A percentile compares a stretch with the other conserved stretches of the same genome.
These are phyloP conservation scores for Triglochin maritima DNA, from an alignment of 106 monocot species.

Conservation along the genomic window DNA sequence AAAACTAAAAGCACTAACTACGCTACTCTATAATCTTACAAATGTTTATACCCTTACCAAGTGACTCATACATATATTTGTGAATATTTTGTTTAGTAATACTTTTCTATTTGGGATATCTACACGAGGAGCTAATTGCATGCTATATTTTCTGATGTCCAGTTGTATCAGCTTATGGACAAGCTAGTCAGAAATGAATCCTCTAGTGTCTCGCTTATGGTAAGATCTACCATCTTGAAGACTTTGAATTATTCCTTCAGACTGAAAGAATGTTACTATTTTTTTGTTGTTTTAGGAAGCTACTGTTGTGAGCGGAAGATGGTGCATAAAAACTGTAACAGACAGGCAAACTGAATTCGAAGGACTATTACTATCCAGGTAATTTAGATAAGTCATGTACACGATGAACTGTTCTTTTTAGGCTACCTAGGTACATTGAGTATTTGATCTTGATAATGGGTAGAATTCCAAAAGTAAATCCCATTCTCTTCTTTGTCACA, in stretches of 20 bases:
- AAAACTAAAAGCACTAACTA: background rate
- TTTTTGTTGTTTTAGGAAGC: constrained; percentile 35
- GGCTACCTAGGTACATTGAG: background rate
- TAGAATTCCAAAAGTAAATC: too few relatives aligned
- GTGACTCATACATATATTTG: background rate
- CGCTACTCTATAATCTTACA: background rate
- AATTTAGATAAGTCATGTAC: background rate
- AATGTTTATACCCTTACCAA: background rate
- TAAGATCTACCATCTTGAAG: constrained; percentile 14
- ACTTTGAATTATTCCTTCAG: background rate
- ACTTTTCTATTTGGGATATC: too few relatives aligned
- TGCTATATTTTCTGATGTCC: constrained; percentile 7
- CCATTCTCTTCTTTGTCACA: too few relatives aligned
- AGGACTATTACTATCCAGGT: constrained; percentile 66
- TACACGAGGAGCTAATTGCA: background rate
- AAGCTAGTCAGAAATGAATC: constrained; percentile 32
- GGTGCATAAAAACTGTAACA: constrained; percentile 40
- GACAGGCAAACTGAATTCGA: constrained; percentile 18
- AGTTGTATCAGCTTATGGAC: constrained; percentile 71
- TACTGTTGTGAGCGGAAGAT: constrained; percentile 54
- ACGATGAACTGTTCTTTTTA: background rate
- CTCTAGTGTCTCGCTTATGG: constrained; percentile 33
- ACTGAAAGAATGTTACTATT: background rate
- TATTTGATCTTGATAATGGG: background rate
- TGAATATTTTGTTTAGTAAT: too few relatives aligned